These are phyloP conservation scores for Ophiocordyceps camponoti-saundersi DNA, from an alignment of 2,329 filamentous ascomycete genomes.

Conservation along the genomic window DNA sequence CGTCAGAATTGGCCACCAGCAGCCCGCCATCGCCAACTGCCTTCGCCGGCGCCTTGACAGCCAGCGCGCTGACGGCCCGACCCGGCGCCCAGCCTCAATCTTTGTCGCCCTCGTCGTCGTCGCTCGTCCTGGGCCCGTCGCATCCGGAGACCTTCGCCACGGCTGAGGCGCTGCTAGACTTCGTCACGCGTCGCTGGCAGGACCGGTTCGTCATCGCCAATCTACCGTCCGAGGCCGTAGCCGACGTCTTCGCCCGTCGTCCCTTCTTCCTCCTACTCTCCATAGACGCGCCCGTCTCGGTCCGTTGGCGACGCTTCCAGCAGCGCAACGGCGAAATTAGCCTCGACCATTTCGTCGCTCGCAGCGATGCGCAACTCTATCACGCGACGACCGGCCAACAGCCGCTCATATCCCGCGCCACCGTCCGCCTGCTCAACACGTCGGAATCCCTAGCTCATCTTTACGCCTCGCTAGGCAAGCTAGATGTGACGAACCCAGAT, in stretches of 20 bases:
- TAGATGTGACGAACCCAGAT: slow-evolving; percentile 62
- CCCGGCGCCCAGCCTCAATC: slow-evolving; percentile 3
- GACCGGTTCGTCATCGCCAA: slow-evolving; percentile 75
- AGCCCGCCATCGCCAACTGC: slow-evolving; percentile 1
- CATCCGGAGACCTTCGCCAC: slow-evolving; percentile 32
- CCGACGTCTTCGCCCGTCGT: slow-evolving; percentile 60
- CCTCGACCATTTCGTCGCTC: slow-evolving; percentile 38
- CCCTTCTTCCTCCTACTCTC: slow-evolving; percentile 90
- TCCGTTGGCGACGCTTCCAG: slow-evolving; percentile 69
- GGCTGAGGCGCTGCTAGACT: slow-evolving; percentile 57
- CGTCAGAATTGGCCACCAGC: slow-evolving; percentile 3
- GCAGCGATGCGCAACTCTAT: slow-evolving; percentile 64
- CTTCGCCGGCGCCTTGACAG: slow-evolving; percentile 9
- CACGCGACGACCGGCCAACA: slow-evolving; percentile 45
- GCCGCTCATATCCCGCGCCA: slow-evolving; percentile 63
- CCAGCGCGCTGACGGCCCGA: slow-evolving; percentile 11
- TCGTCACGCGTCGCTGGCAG: slow-evolving; percentile 72
- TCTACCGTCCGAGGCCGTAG: slow-evolving; percentile 52
- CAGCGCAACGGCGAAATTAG: slow-evolving; percentile 14
- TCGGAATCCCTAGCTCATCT: slow-evolving; percentile 55
- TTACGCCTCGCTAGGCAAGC: slow-evolving; percentile 50
- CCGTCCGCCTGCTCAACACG: slow-evolving; percentile 76
- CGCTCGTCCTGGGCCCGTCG: slow-evolving; percentile 8
- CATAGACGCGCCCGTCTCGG: slow-evolving; percentile 72
- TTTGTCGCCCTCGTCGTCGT: slow-evolving; percentile 5